Evolutionary conservation across 257 asterid genomes (phyloP), one percentile per base, ranked within the genome.

Genomic region (Echites panduratus): DNA sequence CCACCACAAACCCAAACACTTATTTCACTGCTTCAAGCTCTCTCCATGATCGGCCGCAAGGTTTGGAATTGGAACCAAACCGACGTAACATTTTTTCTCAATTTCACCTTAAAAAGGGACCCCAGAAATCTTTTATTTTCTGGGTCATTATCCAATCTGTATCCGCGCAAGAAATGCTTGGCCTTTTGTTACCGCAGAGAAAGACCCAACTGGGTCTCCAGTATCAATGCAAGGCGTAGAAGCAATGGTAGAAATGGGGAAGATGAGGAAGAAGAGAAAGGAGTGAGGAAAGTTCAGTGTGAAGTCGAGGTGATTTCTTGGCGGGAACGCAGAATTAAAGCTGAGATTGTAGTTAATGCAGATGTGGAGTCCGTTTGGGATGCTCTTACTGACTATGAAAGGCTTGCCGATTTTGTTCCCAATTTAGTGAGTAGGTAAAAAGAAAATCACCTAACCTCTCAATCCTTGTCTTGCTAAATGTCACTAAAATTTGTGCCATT

Each of bases 391-490:
- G 98, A 93, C 76, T 93, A 93, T 63, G 98, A 93, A 82, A 85
- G 95, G 82, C 96, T 93, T 43, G 96, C 98, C 48, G 96, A 93
- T 89, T 93, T 91, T 84, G 85, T 93, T 75, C 97, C 98, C 27
- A 93, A 93, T 89, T 96, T 93, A 54, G 92, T 93, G 53, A 82
- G 82, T 83, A 89, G 98, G 98, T 93, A 68, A 32, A 32, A 32
- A n/a, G n/a, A n/a, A 32, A 32, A 59, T 19, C 5, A 17, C 17
- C 38, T 7, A 10, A 29, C 2, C 8, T 41, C 38, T 41, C 38
- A 41, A 53, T 3, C 19, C 24, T 9, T 32, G 16, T 70, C 71
- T 53, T 66, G 4, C 50, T 19, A 35, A 47, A 19, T 32, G 48
- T 13, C 43, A 41, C 2, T 26, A 26, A 17, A 61, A 27, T 27